Conservation (phyloP, 495 filamentous ascomycete species). For the Aspergillus coremiiformis region DNA sequence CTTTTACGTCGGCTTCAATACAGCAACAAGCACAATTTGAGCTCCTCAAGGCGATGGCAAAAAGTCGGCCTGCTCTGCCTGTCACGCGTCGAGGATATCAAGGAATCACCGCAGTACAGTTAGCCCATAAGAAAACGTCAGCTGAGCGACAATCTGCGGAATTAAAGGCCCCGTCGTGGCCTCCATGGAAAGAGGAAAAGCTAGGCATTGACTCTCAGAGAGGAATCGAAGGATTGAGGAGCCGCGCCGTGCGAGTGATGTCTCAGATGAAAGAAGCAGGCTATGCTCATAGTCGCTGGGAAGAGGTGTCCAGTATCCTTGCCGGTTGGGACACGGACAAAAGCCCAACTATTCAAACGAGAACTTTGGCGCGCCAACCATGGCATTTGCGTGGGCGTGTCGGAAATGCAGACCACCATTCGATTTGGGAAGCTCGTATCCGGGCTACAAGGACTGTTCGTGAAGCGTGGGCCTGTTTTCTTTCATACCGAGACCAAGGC, state of each 20-base stretch:
- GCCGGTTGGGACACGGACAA: constrained; percentile 63
- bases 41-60: constrained; percentile 54
- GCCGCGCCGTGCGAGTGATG: constrained; percentile 51
- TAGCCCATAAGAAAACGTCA: constrained; percentile 55
- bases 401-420: constrained; percentile 11
- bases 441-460: constrained; percentile 58
- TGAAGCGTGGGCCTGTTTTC: constrained; percentile 67
- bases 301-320: constrained; percentile 47
- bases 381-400: constrained; percentile 13
- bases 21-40: constrained; percentile 59
- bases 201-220: constrained; percentile 51
- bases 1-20: constrained; percentile 40
- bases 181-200: constrained; percentile 61
- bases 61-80: constrained; percentile 46
- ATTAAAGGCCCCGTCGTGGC: constrained; percentile 58
- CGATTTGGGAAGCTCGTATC: constrained; percentile 55
- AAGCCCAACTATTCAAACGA: constrained; percentile 63
- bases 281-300: constrained; percentile 49
- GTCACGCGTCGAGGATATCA: constrained; percentile 57
- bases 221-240: constrained; percentile 48
- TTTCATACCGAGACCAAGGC: constrained; percentile 42
- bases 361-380: constrained; percentile 29
- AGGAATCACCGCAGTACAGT: constrained; percentile 50
- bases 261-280: constrained; percentile 57
- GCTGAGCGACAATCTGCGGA: constrained; percentile 51